Evolutionary conservation across 1,139 yeast species (phyloP), one percentile per base, ranked within the genome.

Genomic region (Blastobotrys apis): DNA sequence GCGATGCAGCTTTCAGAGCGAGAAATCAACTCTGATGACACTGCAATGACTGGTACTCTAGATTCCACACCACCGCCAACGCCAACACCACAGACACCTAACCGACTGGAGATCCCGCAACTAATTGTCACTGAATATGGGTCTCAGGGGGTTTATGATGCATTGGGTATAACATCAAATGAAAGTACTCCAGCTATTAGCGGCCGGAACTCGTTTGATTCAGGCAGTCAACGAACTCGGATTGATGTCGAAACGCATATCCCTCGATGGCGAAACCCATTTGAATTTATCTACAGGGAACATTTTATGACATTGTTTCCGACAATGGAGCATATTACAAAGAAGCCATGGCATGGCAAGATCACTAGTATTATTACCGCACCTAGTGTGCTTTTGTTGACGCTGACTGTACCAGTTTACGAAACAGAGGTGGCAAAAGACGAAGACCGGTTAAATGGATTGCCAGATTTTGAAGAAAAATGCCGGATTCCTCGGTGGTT

Each of bases 331-430:
- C 59, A 52, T 5, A 33, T 61, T 2, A 15, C 33, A 5, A 25
- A 44, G 9, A 60, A 58, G 43, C 53, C 60, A 1, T 53, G 58
- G 58, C 45, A 46, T 23, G 53, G 54, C 25, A 47, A 51, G 19
- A 31, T 59, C 6, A 43, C 71, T 1, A 39, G 71, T n/a, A 55
- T 73, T 5, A 45, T 64, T 12, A 57, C 68, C 5, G 62, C 73
- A 1, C 81, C 81, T 1, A 60, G 75, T 1, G 66, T 73, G 1
- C 49, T 75, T 1, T 36, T 74, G 2, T 62, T 78, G 15, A 66
- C 76, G 17, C 33, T 74, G 3, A 69, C 81, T 0, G 66, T 73
- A 1, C 84, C 84, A 0, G 80, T 77, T 1, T 59, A 68, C 36
- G 64, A 61, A 25, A 55, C 55, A 12, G 55, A 53, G n/a, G 50